Conservation (phyloP, 2,329 filamentous ascomycete genomes). For the Fusarium torreyae region DNA sequence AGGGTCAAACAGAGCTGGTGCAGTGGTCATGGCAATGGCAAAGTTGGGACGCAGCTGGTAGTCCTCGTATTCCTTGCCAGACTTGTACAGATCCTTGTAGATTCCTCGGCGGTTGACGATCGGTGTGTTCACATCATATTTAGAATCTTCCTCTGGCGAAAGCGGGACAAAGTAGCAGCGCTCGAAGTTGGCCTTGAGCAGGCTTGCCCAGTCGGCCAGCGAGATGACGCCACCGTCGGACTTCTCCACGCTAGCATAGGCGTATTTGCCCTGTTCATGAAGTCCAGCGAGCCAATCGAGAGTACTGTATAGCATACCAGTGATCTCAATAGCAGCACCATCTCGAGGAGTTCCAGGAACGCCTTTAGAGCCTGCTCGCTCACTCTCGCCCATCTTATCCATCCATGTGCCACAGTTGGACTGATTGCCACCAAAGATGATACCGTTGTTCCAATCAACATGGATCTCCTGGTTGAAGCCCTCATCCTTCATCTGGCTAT, state of each 20-base stretch:
- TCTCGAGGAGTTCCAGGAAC: constrained; percentile 97
- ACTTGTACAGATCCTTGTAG: constrained; percentile 97
- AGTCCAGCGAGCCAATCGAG: constrained; percentile 84
- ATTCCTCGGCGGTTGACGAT: constrained; percentile 93
- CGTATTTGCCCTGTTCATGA: constrained; percentile 77
- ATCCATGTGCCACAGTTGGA: constrained; percentile 99
- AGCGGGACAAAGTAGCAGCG: constrained; percentile 89
- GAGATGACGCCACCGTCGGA: constrained; percentile 73
- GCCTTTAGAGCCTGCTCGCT: constrained; percentile 91
- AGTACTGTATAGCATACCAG: constrained; percentile 91
- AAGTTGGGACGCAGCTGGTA: constrained; percentile 97
- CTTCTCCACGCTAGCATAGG: constrained; percentile 80
- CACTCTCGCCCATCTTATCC: constrained; percentile 99
- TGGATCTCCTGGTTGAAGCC: constrained; percentile 94
- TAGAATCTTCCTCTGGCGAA: constrained; percentile 76
- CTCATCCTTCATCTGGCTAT: constrained; percentile 92
- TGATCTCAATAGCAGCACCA: constrained; percentile 95
- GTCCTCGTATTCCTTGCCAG: constrained; percentile 96
- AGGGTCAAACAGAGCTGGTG: constrained; percentile 87
- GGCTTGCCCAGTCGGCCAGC: constrained; percentile 83
- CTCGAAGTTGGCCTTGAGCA: constrained; percentile 90
- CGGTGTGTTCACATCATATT: constrained; percentile 84
- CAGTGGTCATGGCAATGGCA: constrained; percentile 94
- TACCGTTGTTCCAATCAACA: constrained; percentile 90
- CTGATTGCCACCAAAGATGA: constrained; percentile 95